phyloP scores from a whole-genome alignment of 2,329 filamentous ascomycete genomes.

The Fusarium sp. region DNA sequence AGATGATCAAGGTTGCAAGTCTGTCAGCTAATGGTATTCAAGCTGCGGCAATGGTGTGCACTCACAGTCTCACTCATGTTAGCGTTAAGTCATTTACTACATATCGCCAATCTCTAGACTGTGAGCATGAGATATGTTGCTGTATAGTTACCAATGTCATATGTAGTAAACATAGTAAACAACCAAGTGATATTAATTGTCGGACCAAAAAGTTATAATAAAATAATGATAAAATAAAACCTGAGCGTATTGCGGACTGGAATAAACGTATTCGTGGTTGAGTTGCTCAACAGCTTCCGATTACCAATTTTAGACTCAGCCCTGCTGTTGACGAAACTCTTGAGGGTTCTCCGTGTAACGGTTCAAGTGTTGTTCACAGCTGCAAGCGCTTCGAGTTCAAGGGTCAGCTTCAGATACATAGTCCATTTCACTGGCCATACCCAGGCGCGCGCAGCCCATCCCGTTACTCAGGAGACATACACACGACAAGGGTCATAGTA shows the following conservation, averaged over 20 bases:
- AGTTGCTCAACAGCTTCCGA: neutral
- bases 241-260: constrained; percentile 8
- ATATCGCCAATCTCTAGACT: constrained; percentile 2
- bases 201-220: neutral
- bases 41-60: constrained; percentile 25
- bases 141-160: neutral
- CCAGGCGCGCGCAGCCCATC: constrained; percentile 25
- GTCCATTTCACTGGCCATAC: constrained; percentile 5
- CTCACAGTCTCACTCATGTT: constrained; percentile 6
- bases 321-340: constrained; percentile 5
- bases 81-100: neutral
- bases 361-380: neutral
- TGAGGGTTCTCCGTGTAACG: constrained; percentile 19
- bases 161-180: too few species aligned
- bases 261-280: neutral
- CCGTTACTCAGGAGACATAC: constrained; percentile 10
- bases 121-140: constrained; percentile 3
- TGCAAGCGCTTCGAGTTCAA: constrained; percentile 7
- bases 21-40: neutral
- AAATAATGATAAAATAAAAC: too few species aligned
- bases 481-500: constrained; percentile 5
- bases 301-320: constrained; percentile 20
- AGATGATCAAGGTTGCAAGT: constrained; percentile 13
- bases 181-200: constrained; percentile 11
- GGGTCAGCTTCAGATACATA: constrained; percentile 23